Conservation (phyloP, 768 basidiomycete species). For the Paxillus rubicundulus region DNA sequence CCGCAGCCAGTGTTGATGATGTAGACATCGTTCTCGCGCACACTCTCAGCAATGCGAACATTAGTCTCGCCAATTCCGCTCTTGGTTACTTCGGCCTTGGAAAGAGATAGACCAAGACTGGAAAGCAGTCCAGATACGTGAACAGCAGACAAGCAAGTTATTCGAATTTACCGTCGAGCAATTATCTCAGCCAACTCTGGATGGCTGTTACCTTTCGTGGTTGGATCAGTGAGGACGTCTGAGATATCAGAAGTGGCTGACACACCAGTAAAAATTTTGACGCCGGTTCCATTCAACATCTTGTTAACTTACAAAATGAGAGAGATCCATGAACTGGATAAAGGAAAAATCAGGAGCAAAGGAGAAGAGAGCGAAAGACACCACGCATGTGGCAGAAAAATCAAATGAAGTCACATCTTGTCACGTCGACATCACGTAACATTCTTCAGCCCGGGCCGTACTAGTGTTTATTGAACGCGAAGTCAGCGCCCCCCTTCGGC, state of each 20-base stretch:
- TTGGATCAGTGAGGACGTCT: neutral
- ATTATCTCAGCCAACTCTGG: constrained; percentile 94
- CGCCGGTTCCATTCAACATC: constrained; percentile 57
- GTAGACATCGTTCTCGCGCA: constrained; percentile 98
- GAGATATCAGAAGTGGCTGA: constrained; percentile 9
- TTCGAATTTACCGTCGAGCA: constrained; percentile 69
- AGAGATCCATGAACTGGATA: constrained; percentile 12
- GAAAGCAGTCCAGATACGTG: constrained; percentile 24
- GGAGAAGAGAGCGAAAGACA: constrained; percentile 8
- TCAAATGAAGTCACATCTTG: neutral
- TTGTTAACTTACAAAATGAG: constrained; percentile 17
- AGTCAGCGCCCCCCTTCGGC: no score
- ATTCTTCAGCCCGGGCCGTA: no score
- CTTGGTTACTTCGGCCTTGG: constrained; percentile 82
- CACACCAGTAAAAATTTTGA: constrained; percentile 60
- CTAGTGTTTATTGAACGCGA: no score
- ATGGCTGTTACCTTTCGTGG: constrained; percentile 82
- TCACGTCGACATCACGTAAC: neutral
- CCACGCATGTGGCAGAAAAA: constrained; percentile 5
- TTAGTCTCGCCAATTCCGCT: constrained; percentile 90
- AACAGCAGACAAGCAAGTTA: constrained; percentile 8
- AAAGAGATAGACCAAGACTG: constrained; percentile 87
- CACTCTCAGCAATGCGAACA: constrained; percentile 90
- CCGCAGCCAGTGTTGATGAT: constrained; percentile 93
- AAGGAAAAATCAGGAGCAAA: constrained; percentile 3